Conservation (phyloP, 176 grass and related monocot species). For the Phoenix roebelenii region DNA sequence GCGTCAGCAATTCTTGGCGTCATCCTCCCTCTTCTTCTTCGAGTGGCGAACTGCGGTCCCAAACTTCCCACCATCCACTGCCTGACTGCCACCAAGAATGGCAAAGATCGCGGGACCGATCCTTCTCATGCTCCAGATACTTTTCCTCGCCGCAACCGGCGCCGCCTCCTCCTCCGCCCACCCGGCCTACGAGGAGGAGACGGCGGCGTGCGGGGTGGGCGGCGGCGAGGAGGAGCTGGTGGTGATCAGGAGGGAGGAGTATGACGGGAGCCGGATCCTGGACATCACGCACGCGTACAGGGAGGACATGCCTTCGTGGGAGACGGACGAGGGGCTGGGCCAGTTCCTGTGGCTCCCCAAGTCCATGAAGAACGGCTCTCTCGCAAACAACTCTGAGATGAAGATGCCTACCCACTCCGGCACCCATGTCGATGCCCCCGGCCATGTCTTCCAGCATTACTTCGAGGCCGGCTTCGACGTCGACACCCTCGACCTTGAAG, state of each 20-base stretch:
- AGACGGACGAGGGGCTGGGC: slow-evolving; percentile 26
- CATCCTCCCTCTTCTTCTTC: too few relatives aligned
- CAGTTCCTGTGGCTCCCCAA: slow-evolving; percentile 36
- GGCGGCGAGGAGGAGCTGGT: not conserved
- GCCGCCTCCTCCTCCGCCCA: not conserved
- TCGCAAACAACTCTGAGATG: slow-evolving; percentile 67
- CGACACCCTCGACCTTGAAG: slow-evolving; percentile 33
- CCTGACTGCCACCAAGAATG: too few relatives aligned
- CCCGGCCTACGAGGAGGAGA: slow-evolving; percentile 1
- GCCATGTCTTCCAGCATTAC: slow-evolving; percentile 34
- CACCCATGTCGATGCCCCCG: slow-evolving; percentile 68
- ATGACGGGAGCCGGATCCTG: slow-evolving; percentile 50
- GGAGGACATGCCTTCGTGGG: slow-evolving; percentile 40
- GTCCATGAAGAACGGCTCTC: slow-evolving; percentile 62
- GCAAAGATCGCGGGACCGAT: too few relatives aligned
- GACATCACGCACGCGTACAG: slow-evolving; percentile 79
- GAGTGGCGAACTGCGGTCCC: too few relatives aligned
- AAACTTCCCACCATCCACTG: too few relatives aligned
- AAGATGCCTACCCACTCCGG: slow-evolving; percentile 40
- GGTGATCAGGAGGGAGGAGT: slow-evolving; percentile 40
- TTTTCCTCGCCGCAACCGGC: not conserved
- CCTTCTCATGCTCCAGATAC: not conserved
- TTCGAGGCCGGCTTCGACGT: slow-evolving; percentile 33
- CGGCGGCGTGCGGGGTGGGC: not conserved
- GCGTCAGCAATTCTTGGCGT: too few relatives aligned